Base-by-base conservation (phyloP, 2,329 filamentous ascomycete genomes). In the Alternaria arborescens region DNA sequence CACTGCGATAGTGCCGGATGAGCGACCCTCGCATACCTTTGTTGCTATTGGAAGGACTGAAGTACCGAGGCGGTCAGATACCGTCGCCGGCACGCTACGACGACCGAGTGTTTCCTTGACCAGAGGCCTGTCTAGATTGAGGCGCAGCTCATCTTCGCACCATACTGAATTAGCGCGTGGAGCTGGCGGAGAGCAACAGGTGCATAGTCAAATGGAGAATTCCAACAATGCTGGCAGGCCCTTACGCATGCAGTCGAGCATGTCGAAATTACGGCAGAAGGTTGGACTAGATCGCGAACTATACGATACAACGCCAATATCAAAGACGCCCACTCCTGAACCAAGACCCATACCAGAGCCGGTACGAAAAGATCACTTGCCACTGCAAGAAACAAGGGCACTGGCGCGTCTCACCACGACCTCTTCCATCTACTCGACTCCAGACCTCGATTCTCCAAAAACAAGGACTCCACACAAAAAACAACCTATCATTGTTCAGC, bases 41-140 rank as follows among this genome's bases (percentile, higher is more conserved):
- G 67, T 65, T 18, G 69, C 70, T 10, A 64, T 47, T 44, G 71
- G 67, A 5, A 69, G 66, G n/a, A 61, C 59, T 12, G 70, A 74
- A 52, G 50, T 71, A 8, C 72, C 72, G 5, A 69, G 65, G 26
- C 64, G 73, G 61, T 72, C 74, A 36, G 70, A 72, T 22, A 71
- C 69, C 22, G 66, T 78, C 22, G 66, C 66, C 7, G 59, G 58
- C 11, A 65, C 67, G 5, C 58, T 76, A 22, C 65, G 66, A 32
- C 62, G 67, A 40, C 72, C 75, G 10, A 76, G 70, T 32, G 44
- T 77, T 6, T 66, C 68, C 4, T 52, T 76, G 10, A 72, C 67
- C 50, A 69, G 68, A 20, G 74, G 71, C 38, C 55, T 77, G 20
- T 71, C 73, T 5, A 60, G 58, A 18, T 46, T 76, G 18, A 62